These are phyloP conservation scores for Silene noctiflora DNA, from an alignment of 179 eudicot genomes.

Conservation along the genomic window DNA sequence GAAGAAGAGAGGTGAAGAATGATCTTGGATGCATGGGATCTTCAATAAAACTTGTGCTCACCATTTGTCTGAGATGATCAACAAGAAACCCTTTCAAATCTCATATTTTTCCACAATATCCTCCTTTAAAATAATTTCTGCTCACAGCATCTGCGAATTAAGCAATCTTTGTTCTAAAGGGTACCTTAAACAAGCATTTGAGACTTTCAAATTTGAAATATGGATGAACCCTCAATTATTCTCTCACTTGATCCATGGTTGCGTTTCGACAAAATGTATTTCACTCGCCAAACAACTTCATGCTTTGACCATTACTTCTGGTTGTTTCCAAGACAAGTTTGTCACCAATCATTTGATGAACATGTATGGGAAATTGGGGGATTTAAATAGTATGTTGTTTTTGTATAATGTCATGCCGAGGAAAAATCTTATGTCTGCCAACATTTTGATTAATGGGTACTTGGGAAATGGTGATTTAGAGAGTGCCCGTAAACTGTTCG, in stretches of 20 bases:
- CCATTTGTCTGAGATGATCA: constrained; percentile 6
- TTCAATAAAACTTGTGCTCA: neutral
- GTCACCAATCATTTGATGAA: constrained; percentile 62
- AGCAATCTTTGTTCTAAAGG: constrained; percentile 49
- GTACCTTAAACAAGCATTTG: constrained; percentile 58
- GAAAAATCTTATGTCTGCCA: constrained; percentile 69
- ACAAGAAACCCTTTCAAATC: constrained; percentile 1
- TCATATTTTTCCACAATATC: constrained; percentile 28
- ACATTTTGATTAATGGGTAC: constrained; percentile 68
- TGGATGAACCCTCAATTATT: constrained; percentile 57
- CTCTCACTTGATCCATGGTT: constrained; percentile 55
- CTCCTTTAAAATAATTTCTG: constrained; percentile 9
- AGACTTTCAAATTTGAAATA: constrained; percentile 38
- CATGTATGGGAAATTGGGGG: constrained; percentile 57
- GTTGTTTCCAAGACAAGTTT: constrained; percentile 53
- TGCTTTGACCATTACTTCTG: constrained; percentile 54
- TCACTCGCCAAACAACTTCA: constrained; percentile 59
- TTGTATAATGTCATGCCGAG: constrained; percentile 55
- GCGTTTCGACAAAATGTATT: constrained; percentile 43
- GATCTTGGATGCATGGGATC: constrained; percentile 28
- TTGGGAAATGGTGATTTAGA: constrained; percentile 53
- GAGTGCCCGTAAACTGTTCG: constrained; percentile 52
- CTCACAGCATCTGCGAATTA: constrained; percentile 22
- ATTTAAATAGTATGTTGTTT: constrained; percentile 29
- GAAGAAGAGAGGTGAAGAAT: neutral